phyloP scores from a whole-genome alignment of 1,284 basidiomycete genomes.

The Naganishia cerealis region DNA sequence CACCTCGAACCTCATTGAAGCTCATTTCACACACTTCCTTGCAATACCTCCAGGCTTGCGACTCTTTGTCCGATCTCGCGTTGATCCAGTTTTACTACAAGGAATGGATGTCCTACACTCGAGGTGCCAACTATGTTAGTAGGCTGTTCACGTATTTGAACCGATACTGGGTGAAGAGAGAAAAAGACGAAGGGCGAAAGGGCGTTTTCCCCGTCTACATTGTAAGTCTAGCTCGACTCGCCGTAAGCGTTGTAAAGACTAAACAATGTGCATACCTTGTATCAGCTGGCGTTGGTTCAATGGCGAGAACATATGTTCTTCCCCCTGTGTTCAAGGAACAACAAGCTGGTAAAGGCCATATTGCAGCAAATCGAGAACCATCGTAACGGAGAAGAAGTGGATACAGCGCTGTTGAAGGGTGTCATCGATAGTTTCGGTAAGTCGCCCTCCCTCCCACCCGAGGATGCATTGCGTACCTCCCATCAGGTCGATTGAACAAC shows the following conservation, averaged over 20 bases:
- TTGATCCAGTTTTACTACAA: constrained; percentile 86
- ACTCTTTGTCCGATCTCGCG: constrained; percentile 77
- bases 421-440: constrained; percentile 85
- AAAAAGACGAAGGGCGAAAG: constrained; percentile 95
- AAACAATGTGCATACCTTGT: background rate
- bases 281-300: constrained; percentile 85
- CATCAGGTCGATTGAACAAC: background rate
- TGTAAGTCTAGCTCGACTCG: constrained; percentile 59
- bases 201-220: constrained; percentile 95
- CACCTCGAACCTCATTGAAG: background rate
- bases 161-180: constrained; percentile 98
- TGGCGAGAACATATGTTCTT: constrained; percentile 93
- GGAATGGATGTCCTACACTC: constrained; percentile 96
- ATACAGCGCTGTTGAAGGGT: constrained; percentile 90
- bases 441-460: constrained; percentile 34
- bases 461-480: too few species aligned
- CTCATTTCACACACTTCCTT: constrained; percentile 26
- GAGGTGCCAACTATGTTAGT: constrained; percentile 92
- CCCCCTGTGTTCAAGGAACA: constrained; percentile 75
- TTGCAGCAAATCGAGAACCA: constrained; percentile 87
- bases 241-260: background rate
- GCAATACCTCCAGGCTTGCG: constrained; percentile 63
- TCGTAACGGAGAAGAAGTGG: constrained; percentile 90
- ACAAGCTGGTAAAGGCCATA: constrained; percentile 82
- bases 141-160: constrained; percentile 95